Percentiles rank a stretch among this genome's conserved stretches.
Evolutionary conservation across 352 stramenopile species (phyloP).

Genomic region (Aphanomyces invadans): DNA sequence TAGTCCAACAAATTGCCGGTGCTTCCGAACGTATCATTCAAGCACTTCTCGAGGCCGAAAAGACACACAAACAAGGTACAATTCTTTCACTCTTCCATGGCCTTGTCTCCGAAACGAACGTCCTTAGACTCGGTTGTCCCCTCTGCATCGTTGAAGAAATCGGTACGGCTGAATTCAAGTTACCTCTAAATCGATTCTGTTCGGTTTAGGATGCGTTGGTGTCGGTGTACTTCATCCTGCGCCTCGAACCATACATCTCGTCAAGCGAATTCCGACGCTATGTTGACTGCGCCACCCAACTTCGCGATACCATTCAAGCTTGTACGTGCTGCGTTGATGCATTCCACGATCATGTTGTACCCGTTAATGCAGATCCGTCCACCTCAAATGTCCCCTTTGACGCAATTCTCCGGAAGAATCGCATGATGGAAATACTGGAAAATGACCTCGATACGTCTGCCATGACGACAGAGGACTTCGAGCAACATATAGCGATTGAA

Average conservation of each 20-base stretch:
- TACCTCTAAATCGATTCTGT: not conserved
- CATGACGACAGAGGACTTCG: not conserved
- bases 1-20: slow-evolving; percentile 56
- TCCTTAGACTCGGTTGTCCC: too few species aligned
- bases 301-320: not conserved
- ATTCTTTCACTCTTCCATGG: slow-evolving; percentile 13
- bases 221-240: not conserved
- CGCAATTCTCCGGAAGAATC: not conserved
- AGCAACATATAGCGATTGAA: not conserved
- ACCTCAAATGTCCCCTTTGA: not conserved
- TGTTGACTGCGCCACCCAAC: not conserved
- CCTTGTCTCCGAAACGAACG: not conserved
- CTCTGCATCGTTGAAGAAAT: too few species aligned
- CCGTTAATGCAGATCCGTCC: not conserved
- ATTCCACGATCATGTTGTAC: too few species aligned
- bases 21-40: slow-evolving; percentile 59
- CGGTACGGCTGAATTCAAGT: too few species aligned
- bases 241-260: not conserved
- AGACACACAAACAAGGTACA: slow-evolving; percentile 18
- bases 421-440: not conserved
- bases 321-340: too few species aligned
- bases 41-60: slow-evolving; percentile 45
- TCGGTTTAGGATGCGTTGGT: not conserved
- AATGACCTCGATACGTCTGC: not conserved
- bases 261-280: not conserved